Conservation (phyloP, 2,329 filamentous ascomycete genomes). For the Pseudogymnoascus sp. region DNA sequence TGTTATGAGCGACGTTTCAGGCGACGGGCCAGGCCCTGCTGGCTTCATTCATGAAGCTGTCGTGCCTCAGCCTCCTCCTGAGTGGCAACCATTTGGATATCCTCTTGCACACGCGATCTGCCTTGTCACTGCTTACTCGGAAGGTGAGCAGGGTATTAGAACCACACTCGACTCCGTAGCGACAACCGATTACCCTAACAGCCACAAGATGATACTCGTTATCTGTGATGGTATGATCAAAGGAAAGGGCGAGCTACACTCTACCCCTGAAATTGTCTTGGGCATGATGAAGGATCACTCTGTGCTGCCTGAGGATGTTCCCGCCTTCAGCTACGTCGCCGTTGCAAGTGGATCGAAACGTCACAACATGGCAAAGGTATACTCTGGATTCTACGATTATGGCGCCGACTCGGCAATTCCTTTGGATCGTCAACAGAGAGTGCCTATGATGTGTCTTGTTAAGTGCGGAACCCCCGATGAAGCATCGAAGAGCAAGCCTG, state of each 20-base stretch:
- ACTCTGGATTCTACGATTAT: slow-evolving; percentile 97
- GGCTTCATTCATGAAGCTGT: slow-evolving; percentile 97
- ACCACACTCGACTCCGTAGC: slow-evolving; percentile 95
- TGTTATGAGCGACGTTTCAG: slow-evolving; percentile 46
- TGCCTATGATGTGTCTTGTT: slow-evolving; percentile 94
- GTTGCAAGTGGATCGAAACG: slow-evolving; percentile 93
- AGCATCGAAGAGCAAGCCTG: slow-evolving; percentile 73
- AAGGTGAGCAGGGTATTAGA: slow-evolving; percentile 85
- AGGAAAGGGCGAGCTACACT: slow-evolving; percentile 77
- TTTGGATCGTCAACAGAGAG: slow-evolving; percentile 82
- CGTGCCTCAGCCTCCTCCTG: slow-evolving; percentile 89
- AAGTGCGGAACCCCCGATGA: slow-evolving; percentile 95
- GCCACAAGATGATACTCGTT: slow-evolving; percentile 93
- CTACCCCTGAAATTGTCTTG: slow-evolving; percentile 84
- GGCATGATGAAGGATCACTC: slow-evolving; percentile 93
- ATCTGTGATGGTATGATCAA: slow-evolving; percentile 98
- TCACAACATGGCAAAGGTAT: slow-evolving; percentile 99
- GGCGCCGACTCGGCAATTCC: slow-evolving; percentile 74
- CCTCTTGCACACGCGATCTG: slow-evolving; percentile 91
- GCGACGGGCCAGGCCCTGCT: slow-evolving; percentile 71
- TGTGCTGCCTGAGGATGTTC: slow-evolving; percentile 71
- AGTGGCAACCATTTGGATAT: slow-evolving; percentile 96
- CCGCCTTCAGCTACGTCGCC: slow-evolving; percentile 91
- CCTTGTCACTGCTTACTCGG: slow-evolving; percentile 92
- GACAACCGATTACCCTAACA: slow-evolving; percentile 97